Base-by-base conservation (phyloP, 495 filamentous ascomycete genomes). In the Penicillium angulare region DNA sequence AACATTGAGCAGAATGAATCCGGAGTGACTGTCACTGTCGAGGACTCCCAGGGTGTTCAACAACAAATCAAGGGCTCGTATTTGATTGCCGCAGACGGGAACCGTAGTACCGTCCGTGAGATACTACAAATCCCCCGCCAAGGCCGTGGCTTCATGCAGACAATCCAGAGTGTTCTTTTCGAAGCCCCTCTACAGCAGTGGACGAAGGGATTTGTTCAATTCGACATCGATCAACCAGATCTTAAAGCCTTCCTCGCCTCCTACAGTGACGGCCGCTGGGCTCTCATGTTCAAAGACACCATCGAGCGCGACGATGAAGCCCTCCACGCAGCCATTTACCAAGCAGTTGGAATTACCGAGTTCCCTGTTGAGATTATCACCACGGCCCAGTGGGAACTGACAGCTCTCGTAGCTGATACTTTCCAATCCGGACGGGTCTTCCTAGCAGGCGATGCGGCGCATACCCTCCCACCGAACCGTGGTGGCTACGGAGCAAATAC, bases 401-500 rank as follows among this genome's bases (percentile, higher is more conserved):
- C 50, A 5, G 61, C 61, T 18, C 53, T 60, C 6, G 55, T 69
- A 0, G 66, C 65, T 3, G 57, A 65, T 3, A 53, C 34, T 0
- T 66, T 66, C 43, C 59, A 54, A 15, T 44, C 50, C 18, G 72
- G 68, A 0, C 61, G 75, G 13, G 57, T 78, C 22, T 72, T 79
- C 47, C 53, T 79, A 1, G 75, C 72, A 8, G 77, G 78, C 2
- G 78, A 81, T 46, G 75, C 78, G 0, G 77, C 77, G 5, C 77
- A 81, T 46, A 69, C 71, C 1, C 69, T 77, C n/a, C 71, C 70
- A 4, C 76, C 77, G 5, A 71, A 68, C 41, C 51, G 61, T 7
- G 76, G 75, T 1, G 78, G 73, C 7, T 72, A 78, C 43, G 77
- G 78, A 6, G 66, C 72, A 17, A 80, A 80, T 51, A 72, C 74